A percentile compares a stretch with the other conserved stretches of the same genome.
Conservation (phyloP, 257 asterid genomes). For the Salvia miltiorrhiza region DNA sequence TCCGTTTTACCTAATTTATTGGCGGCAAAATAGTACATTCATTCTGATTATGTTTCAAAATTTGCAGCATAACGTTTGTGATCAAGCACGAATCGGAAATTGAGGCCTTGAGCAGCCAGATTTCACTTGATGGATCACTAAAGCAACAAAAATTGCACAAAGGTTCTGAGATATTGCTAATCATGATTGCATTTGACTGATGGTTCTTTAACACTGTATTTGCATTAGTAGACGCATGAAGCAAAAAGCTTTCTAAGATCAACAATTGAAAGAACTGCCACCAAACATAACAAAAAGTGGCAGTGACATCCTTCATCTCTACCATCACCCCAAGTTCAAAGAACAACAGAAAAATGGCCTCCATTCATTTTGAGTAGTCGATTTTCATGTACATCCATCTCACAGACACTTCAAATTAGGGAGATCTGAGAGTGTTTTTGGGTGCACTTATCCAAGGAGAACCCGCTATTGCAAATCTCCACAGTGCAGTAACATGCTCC, state of each 20-base stretch:
- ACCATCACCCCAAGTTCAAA: no score
- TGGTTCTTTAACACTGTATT: background rate
- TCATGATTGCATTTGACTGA: background rate
- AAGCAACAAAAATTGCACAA: background rate
- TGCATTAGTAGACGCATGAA: background rate
- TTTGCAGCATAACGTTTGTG: background rate
- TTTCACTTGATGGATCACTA: background rate
- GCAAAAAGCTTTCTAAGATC: background rate
- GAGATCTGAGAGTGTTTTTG: conserved; percentile 63
- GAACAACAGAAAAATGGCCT: background rate
- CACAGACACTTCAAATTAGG: conserved; percentile 12
- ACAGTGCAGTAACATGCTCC: conserved; percentile 66
- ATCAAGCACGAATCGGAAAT: background rate
- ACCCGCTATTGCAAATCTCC: conserved; percentile 91
- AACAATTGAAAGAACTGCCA: background rate
- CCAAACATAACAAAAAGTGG: background rate
- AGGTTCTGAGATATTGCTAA: no score
- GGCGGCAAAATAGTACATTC: no score
- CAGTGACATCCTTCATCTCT: background rate
- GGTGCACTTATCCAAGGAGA: conserved; percentile 92
- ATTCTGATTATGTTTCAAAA: no score
- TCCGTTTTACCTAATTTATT: no score
- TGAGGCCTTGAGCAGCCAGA: background rate
- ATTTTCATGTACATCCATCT: background rate
- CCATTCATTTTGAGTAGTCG: background rate